Evolutionary conservation across 495 filamentous ascomycete species (phyloP), one percentile per base, ranked within the genome.

Genomic region (Aspergillus ostianus): DNA sequence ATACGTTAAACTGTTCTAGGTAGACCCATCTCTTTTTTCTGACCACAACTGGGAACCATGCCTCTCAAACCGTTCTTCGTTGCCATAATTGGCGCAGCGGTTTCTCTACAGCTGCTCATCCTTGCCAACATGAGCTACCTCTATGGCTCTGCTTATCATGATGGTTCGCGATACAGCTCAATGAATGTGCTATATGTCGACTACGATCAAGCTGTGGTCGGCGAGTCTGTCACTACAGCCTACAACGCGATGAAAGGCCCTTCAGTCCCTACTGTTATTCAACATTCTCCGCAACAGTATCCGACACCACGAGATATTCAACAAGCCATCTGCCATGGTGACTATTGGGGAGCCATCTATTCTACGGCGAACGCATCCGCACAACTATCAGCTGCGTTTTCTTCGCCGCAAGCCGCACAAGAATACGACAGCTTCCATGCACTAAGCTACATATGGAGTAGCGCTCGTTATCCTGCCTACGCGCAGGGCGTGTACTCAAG

Each of bases 401-500:
- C 73, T 0, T 47, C 76, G 5, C 18, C 60, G 17, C 63, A 62
- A 2, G 51, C 52, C 17, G 15, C 47, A 19, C 48, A 58, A 6
- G 55, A 63, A 18, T 9, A 61, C 36, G 46, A 59, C 1, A 69
- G 73, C 62, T 66, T 74, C 56, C 55, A 47, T 19, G 62, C 72
- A 0, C 54, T 80, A 20, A 57, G 61, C 3, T 78, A 72, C 52
- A 66, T 80, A 55, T 80, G 77, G 76, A 79, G 80, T 55, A 73
- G 76, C 61, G 77, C 71, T 0, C 65, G 70, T 4, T 82, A 80
- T 58, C 65, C 79, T 0, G 58, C 72, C 6, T 57, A 70, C 0
- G 76, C 78, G 50, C 45, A 59, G 27, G 27, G 30, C 0, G 64
- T 81, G 27, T 56, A 67, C 18, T 44, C 36, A 36, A 71, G 63